Evolutionary conservation across 345 rosid genomes (phyloP).

Genomic region (Eucalyptus fibrosa): DNA sequence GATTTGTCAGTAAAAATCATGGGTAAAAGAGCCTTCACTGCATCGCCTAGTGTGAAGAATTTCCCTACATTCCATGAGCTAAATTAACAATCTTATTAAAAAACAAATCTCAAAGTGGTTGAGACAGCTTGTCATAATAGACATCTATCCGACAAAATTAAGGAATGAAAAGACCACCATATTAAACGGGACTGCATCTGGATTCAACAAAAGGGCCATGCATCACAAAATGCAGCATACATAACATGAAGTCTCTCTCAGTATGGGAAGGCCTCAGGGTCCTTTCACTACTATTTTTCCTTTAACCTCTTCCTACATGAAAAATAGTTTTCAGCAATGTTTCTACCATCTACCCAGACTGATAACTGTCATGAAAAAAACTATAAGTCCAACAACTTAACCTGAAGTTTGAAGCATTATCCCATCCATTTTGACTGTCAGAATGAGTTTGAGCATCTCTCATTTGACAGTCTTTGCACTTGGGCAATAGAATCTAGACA

Average conservation of each 20-base stretch:
- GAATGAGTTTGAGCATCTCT: not conserved
- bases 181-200: not conserved
- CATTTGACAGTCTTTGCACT: not conserved
- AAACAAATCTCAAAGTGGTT: not conserved
- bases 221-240: not conserved
- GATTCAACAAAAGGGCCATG: not conserved
- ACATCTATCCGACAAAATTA: not conserved
- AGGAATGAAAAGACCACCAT: not conserved
- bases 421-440: not conserved
- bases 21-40: conserved; percentile 53
- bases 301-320: not conserved
- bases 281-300: not conserved
- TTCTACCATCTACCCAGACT: not conserved
- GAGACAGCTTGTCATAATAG: not conserved
- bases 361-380: not conserved
- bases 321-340: not conserved
- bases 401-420: not conserved
- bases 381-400: not conserved
- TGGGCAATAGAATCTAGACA: not conserved
- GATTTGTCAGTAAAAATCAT: conserved; percentile 13
- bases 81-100: not conserved
- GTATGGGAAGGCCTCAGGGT: not conserved
- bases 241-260: not conserved
- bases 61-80: conserved; percentile 30
- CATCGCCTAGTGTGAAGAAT: conserved; percentile 52